These are phyloP conservation scores for Taphrina wiesneri DNA, from an alignment of 1,139 yeast species.

Conservation along the genomic window DNA sequence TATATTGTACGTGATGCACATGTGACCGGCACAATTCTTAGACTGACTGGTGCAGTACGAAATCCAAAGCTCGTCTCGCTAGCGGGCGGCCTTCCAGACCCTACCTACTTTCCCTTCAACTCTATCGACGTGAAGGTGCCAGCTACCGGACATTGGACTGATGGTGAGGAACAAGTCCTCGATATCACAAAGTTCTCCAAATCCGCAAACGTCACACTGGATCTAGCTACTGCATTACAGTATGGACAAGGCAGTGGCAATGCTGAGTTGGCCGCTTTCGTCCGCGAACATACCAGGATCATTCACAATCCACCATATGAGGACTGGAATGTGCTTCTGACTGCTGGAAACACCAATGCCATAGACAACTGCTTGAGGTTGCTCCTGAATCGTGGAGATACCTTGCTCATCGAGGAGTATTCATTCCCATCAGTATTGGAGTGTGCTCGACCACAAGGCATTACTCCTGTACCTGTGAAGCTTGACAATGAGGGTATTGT, in stretches of 20 bases:
- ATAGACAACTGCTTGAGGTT: constrained; percentile 87
- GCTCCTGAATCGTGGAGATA: constrained; percentile 74
- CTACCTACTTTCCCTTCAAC: constrained; percentile 91
- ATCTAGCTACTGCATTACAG: constrained; percentile 82
- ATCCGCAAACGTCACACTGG: constrained; percentile 58
- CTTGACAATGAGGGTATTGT: constrained; percentile 79
- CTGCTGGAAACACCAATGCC: constrained; percentile 83
- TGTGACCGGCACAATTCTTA: constrained; percentile 51
- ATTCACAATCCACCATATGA: constrained; percentile 63
- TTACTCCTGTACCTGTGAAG: constrained; percentile 67
- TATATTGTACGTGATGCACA: constrained; percentile 7
- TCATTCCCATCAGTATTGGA: constrained; percentile 83
- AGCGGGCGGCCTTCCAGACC: constrained; percentile 92
- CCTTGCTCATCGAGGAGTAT: constrained; percentile 77
- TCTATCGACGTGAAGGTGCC: constrained; percentile 69
- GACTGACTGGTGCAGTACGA: constrained; percentile 51
- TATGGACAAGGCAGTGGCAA: constrained; percentile 86
- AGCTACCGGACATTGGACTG: constrained; percentile 50
- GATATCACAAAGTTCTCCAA: constrained; percentile 44
- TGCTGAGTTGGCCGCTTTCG: constrained; percentile 63
- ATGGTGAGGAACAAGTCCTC: constrained; percentile 39
- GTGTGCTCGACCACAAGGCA: constrained; percentile 73
- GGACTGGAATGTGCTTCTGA: constrained; percentile 65
- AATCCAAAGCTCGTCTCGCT: constrained; percentile 79
- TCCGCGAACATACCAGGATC: constrained; percentile 72